A percentile compares a stretch with the other conserved stretches of the same genome.
phyloP scores from a whole-genome alignment of 768 basidiomycete species.

The Trametes meyenii region DNA sequence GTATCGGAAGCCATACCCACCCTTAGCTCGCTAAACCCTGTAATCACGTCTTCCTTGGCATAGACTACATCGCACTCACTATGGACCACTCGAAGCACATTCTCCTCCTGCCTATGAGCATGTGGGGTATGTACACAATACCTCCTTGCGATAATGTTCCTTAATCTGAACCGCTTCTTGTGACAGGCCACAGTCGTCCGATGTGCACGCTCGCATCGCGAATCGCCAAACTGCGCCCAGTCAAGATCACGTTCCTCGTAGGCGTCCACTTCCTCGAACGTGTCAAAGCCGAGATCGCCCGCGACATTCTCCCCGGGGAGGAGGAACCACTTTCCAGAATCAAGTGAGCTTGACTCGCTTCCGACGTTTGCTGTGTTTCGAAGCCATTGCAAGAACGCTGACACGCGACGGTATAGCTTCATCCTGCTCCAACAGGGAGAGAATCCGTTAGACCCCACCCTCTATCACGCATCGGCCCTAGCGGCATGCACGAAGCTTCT shows the following conservation, averaged over 20 bases:
- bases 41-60: no score
- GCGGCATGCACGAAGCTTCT: background rate
- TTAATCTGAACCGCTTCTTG: background rate
- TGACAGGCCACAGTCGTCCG: slow-evolving; percentile 6
- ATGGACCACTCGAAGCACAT: background rate
- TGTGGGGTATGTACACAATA: background rate
- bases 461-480: background rate
- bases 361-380: background rate
- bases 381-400: slow-evolving; percentile 3
- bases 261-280: background rate
- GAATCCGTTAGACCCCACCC: background rate
- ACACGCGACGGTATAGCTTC: background rate
- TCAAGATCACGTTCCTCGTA: background rate
- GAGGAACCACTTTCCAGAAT: background rate
- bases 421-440: background rate
- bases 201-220: slow-evolving; percentile 3
- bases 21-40: no score
- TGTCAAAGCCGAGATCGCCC: background rate
- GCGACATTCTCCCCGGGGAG: background rate
- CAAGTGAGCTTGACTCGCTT: background rate
- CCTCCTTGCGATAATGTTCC: background rate
- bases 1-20: no score
- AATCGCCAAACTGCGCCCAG: background rate
- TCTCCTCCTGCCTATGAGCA: background rate
- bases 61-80: background rate